Evolutionary conservation across 495 filamentous ascomycete species (phyloP).

Genomic region (Filosporella fistucella): DNA sequence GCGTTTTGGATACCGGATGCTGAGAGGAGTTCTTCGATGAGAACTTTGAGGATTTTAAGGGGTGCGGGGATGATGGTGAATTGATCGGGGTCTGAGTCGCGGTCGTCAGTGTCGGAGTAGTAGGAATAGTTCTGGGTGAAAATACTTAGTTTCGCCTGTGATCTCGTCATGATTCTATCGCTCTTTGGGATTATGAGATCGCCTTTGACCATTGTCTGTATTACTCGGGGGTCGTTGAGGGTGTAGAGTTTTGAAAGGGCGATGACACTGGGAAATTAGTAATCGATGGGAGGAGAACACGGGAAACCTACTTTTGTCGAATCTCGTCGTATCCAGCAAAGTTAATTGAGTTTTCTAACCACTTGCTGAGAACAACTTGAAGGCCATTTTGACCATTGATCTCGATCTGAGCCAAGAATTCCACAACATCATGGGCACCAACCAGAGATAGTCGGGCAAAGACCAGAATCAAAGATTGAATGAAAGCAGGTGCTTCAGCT

Average conservation of each 20-base stretch:
- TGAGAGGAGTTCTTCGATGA: constrained; percentile 80
- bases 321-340: constrained; percentile 98
- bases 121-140: not conserved
- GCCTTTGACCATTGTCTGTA: constrained; percentile 79
- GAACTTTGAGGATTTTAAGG: constrained; percentile 93
- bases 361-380: constrained; percentile 84
- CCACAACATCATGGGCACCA: constrained; percentile 82
- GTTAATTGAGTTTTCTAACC: constrained; percentile 93
- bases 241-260: constrained; percentile 85
- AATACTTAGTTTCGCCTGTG: constrained; percentile 68
- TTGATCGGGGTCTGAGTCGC: constrained; percentile 66
- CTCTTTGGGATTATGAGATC: constrained; percentile 80
- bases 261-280: constrained; percentile 61
- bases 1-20: constrained; percentile 43
- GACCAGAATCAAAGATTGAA: constrained; percentile 85
- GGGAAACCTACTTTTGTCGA: constrained; percentile 70
- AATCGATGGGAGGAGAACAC: not conserved
- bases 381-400: constrained; percentile 73
- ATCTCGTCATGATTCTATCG: constrained; percentile 88
- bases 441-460: constrained; percentile 86
- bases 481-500: constrained; percentile 78
- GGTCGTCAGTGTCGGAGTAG: constrained; percentile 2
- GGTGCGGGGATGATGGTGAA: constrained; percentile 85
- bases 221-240: constrained; percentile 76
- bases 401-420: constrained; percentile 81